A percentile compares a stretch with the other conserved stretches of the same genome.
phyloP scores from a whole-genome alignment of 208 protist genomes.

The Lotmaria passim region DNA sequence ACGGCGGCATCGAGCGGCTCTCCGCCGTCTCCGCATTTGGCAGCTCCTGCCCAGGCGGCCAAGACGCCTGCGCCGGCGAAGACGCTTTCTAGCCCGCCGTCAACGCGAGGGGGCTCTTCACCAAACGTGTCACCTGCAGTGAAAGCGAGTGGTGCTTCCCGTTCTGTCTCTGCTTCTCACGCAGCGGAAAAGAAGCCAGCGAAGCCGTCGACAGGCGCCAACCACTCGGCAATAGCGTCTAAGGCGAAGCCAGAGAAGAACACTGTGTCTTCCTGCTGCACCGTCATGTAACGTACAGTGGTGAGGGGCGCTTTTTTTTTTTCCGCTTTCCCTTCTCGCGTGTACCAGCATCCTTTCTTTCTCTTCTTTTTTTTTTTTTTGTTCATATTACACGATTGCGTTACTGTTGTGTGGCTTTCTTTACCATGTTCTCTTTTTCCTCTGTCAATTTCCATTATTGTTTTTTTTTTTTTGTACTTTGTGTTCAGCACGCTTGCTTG shows the following conservation, averaged over 20 bases:
- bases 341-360: slow-evolving; percentile 26
- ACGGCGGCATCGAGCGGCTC: too few species aligned
- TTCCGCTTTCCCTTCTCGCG: neutral
- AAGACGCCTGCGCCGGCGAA: too few species aligned
- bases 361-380: neutral
- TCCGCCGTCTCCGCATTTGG: too few species aligned
- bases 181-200: neutral
- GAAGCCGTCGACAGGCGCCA: neutral
- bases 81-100: too few species aligned
- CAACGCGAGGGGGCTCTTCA: too few species aligned
- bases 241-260: slow-evolving; percentile 10
- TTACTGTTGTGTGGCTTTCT: neutral
- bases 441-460: too few species aligned
- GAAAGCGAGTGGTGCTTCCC: neutral
- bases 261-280: neutral
- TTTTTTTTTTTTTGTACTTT: neutral
- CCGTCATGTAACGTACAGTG: neutral
- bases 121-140: too few species aligned
- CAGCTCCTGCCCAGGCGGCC: too few species aligned
- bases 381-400: neutral
- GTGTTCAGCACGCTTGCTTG: neutral
- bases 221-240: neutral
- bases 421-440: slow-evolving; percentile 6
- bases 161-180: neutral
- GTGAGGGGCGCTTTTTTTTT: neutral